phyloP scores from a whole-genome alignment of 345 rosid genomes.

The Gossypium anomalum region DNA sequence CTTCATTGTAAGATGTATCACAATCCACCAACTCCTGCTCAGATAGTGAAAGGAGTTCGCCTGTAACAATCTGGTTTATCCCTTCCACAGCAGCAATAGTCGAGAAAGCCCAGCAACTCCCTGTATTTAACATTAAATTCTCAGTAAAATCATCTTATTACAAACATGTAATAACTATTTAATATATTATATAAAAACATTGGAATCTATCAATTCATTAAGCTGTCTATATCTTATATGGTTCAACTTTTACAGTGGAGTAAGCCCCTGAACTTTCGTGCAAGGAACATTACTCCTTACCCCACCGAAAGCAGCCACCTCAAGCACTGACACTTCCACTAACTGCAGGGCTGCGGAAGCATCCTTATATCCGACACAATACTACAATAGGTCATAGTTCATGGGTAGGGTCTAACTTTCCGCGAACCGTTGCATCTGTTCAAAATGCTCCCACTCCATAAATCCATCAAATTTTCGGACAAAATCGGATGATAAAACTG shows the following conservation, averaged over 20 bases:
- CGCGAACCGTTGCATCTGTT: no score
- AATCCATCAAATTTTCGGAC: no score
- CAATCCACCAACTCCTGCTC: slow-evolving; percentile 78
- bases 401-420: no score
- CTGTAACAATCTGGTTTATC: slow-evolving; percentile 75
- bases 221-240: background rate
- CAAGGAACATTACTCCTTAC: background rate
- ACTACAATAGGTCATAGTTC: no score
- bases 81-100: slow-evolving; percentile 90
- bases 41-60: slow-evolving; percentile 62
- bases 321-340: no score
- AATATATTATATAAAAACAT: background rate
- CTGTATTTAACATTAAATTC: slow-evolving; percentile 28
- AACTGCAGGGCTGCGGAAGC: no score
- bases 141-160: background rate
- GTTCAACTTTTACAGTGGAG: background rate
- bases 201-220: background rate
- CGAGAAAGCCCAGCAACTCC: slow-evolving; percentile 99
- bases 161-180: background rate
- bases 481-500: no score
- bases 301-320: background rate
- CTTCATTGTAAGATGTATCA: slow-evolving; percentile 67
- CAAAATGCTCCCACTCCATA: no score
- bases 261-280: background rate
- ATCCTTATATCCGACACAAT: no score